Conservation (phyloP, 306 rosid species). For the Potentilla sterilis region DNA sequence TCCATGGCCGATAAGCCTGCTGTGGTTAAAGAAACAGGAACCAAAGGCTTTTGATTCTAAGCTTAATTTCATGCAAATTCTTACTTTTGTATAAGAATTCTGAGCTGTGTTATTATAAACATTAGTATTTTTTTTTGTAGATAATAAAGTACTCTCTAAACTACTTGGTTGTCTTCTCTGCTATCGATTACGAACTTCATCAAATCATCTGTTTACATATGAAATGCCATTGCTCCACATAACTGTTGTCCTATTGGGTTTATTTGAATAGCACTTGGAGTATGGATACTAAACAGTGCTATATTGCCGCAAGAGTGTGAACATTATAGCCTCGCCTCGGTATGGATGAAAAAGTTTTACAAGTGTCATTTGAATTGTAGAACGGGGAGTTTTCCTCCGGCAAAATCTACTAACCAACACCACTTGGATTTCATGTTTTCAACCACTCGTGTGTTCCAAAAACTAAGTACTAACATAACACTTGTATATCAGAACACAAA, state of each 20-base stretch:
- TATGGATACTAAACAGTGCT: too few relatives aligned
- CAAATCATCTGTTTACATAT: background rate
- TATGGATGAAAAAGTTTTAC: background rate
- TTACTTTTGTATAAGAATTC: background rate
- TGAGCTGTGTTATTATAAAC: background rate
- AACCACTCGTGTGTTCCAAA: background rate
- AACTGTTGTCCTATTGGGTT: too few relatives aligned
- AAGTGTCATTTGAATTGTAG: background rate
- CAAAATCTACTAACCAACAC: background rate
- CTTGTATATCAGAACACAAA: too few relatives aligned
- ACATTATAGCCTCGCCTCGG: background rate
- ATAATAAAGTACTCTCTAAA: background rate
- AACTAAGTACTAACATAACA: too few relatives aligned
- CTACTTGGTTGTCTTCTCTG: background rate
- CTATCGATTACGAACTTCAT: background rate
- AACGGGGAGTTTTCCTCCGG: background rate
- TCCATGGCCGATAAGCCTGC: slow-evolving; percentile 52
- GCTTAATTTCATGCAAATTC: background rate
- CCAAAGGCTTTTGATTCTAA: slow-evolving; percentile 71
- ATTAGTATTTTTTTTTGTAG: background rate
- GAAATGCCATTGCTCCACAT: too few relatives aligned
- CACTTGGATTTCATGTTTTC: background rate
- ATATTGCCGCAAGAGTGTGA: too few relatives aligned
- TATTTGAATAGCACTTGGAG: too few relatives aligned
- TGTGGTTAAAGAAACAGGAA: slow-evolving; percentile 34